Conservation (phyloP, 2,329 filamentous ascomycete genomes). For the Xylariaceae sp. region DNA sequence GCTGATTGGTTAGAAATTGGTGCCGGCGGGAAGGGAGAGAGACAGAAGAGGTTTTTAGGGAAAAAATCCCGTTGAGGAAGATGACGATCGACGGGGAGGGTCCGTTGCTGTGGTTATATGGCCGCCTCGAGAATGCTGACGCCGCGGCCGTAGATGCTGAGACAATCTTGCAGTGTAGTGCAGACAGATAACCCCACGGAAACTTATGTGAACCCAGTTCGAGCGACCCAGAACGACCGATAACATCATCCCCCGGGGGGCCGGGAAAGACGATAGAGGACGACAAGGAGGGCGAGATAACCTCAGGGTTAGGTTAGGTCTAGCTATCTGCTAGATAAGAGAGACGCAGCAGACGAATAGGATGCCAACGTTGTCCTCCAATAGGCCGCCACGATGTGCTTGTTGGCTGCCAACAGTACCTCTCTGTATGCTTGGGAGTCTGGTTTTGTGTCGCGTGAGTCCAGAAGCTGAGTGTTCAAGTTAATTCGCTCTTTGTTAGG, state of each 20-base stretch:
- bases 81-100: conserved; percentile 26
- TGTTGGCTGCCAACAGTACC: conserved; percentile 19
- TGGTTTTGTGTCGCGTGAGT: conserved; percentile 29
- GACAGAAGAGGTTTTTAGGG: conserved; percentile 12
- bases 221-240: conserved; percentile 17
- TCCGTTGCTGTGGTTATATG: conserved; percentile 31
- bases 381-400: conserved; percentile 30
- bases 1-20: conserved; percentile 18
- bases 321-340: conserved; percentile 39
- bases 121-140: conserved; percentile 15
- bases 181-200: conserved; percentile 21
- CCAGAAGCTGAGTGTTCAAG: conserved; percentile 11
- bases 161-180: conserved; percentile 25
- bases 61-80: conserved; percentile 4
- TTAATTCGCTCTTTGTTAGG: conserved; percentile 10
- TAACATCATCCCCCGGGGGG: conserved; percentile 33
- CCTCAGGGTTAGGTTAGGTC: conserved; percentile 20
- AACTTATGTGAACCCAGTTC: conserved; percentile 16
- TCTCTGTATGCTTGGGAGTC: conserved; percentile 16
- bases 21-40: conserved; percentile 13
- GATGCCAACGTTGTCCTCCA: conserved; percentile 31
- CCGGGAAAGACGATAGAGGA: conserved; percentile 29
- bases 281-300: conserved; percentile 34
- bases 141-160: conserved; percentile 15
- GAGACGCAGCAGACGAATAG: conserved; percentile 35